Evolutionary conservation across 805 yeast genomes (phyloP), one percentile per base, ranked within the genome.

Genomic region (Pichia nakasei): DNA sequence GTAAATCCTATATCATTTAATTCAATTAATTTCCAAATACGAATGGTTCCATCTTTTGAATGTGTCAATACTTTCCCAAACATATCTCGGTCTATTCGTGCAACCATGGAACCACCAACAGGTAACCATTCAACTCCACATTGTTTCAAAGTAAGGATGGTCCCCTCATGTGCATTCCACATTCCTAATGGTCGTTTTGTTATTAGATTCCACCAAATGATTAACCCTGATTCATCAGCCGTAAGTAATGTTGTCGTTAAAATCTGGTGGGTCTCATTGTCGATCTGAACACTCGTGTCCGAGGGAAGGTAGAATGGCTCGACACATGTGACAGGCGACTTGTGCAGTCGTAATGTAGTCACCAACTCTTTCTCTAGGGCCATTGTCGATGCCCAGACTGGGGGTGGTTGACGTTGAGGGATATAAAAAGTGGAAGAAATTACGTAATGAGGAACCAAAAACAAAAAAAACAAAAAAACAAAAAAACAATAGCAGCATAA

Each of bases 191-290:
- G 83, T 38, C 93, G 59, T 34, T 78, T 63, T 0, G 75, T 67
- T 1, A 60, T 54, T 8, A 85, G 48, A 44, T 78, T 73, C 95
- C 95, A 85, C 69, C 80, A 67, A 1, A 76, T 67, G 3, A 77
- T 52, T 67, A 74, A 68, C 0, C 95, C 95, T 0, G 64, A 56
- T 22, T 77, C 78, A 55, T 84, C 93, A 5, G 75, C 75, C 0
- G 84, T 68, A 1, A 74, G 54, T 4, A 81, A 48, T 2, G 69
- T 57, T 5, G 69, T 67, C 7, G 61, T 60, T 36, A 61, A 49
- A 1, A 61, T 46, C 5, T 58, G 60, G 22, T 31, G 13, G 8
- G 21, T 35, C 7, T 22, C 21, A 6, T 13, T 9, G 17, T 15
- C 13, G 3, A 5, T 18, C 11, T 35, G 8, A 22, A 13, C 13